Base-by-base conservation (phyloP, 2,329 filamentous ascomycete genomes). In the Fusarium zealandicum region DNA sequence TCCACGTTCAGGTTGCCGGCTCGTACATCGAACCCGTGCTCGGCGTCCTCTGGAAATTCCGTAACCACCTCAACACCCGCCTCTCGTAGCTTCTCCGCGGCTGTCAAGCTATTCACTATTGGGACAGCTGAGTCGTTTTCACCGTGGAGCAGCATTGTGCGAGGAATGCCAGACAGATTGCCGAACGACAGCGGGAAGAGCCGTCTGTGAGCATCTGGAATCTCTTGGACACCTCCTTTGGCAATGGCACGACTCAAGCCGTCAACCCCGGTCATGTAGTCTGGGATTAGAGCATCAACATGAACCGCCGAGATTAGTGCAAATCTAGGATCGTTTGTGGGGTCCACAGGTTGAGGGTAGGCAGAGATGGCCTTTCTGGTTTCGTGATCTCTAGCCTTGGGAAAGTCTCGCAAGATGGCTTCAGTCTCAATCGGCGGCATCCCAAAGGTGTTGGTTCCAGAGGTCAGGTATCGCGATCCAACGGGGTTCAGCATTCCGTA, bases 71-170 rank as follows among this genome's bases (percentile, higher is more conserved):
- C 31, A 3, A 60, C 46, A 0, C 64, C 64, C 0, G 43, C 54
- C 0, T 47, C 54, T 5, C 47, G 48, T 7, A 66, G 56, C 14
- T 57, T 65, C 35, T 63, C 52, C 14, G 54, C 58, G 20, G 64
- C 64, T 5, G 45, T 37, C 2, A 50, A 13, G n/a, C 64, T 67
- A 4, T 38, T 52, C 2, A 61, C 59, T 0, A 61, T 36, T 0
- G 64, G 61, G 3, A 66, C 64, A 37, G 56, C 64, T 10, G 64
- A 57, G 28, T 66, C 64, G 7, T 63, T 66, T 2, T 41, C 45
- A 1, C 64, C 64, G 9, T 66, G 64, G 0, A 66, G 18, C 4
- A 66, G 17, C 13, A 63, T 49, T 0, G 64, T 67, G 0, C 33
- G 56, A 11, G 64, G 64, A 2, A 67, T n/a, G 1, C 51, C 35